Evolutionary conservation across 1,284 basidiomycete genomes (phyloP), one percentile per base, ranked within the genome.

Genomic region (Kwoniella shivajii): DNA sequence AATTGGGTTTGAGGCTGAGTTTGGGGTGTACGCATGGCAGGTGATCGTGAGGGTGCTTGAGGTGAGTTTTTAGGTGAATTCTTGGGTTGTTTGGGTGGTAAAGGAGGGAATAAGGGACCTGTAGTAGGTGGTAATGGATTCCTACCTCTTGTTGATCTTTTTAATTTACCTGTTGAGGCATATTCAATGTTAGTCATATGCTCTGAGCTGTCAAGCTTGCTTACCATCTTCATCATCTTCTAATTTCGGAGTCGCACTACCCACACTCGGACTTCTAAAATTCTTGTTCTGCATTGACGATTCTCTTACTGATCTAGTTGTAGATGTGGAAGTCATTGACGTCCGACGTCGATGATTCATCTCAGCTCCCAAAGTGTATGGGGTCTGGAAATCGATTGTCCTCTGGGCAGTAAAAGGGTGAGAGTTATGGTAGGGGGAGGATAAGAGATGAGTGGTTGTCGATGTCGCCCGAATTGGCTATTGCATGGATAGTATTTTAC

Each of bases 91-190:
- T 76, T 72, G 4, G 76, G 76, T 24, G 76, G 76, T 11, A 78
- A 65, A 29, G 75, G 69, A 9, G 76, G 76, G 57, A 76, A 77
- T 9, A 74, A 64, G 7, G 76, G 76, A 14, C 75, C 75, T 9
- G 66, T 56, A 22, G 69, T 65, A 1, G 75, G 75, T 36, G 76
- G 70, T 14, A 77, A 60, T 2, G 75, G 75, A 51, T 76, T 75
- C 18, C 73, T 60, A 14, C 64, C 64, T 39, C 76, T 60, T 16
- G 75, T 77, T n/a, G n/a, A n/a, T 27, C 74, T 63, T 39, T 68
- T 65, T 2, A 64, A 68, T 29, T 54, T 50, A 33, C 58, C 73
- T 68, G 31, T 7, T 13, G 20, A 20, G 33, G 14, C 6, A 41
- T 3, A 26, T 42, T 27, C 18, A 44, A 26, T 3, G 5, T 26